Conservation (phyloP, 2,329 filamentous ascomycete species). For the Monilinia fructicola region DNA sequence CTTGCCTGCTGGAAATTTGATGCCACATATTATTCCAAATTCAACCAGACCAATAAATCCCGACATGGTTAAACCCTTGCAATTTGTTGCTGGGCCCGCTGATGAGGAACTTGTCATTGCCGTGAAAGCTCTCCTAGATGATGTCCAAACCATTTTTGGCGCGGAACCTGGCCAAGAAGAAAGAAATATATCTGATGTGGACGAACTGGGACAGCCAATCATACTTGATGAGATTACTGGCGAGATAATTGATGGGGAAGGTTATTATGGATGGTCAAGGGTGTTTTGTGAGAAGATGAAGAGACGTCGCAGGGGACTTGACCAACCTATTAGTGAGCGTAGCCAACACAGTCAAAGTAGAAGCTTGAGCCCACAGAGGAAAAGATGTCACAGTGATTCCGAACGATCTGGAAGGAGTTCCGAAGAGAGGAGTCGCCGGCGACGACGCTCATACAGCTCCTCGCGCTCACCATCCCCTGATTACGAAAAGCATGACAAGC, state of each 20-base stretch:
- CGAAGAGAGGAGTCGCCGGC: conserved; percentile 30
- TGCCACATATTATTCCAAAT: conserved; percentile 75
- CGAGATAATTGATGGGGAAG: conserved; percentile 61
- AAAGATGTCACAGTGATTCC: conserved; percentile 38
- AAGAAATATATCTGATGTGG: conserved; percentile 60
- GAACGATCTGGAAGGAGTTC: conserved; percentile 31
- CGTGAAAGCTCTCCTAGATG: conserved; percentile 68
- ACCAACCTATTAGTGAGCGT: conserved; percentile 26
- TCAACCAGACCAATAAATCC: conserved; percentile 73
- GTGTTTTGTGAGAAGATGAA: conserved; percentile 82
- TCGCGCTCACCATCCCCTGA: conserved; percentile 36
- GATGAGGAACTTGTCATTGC: conserved; percentile 64
- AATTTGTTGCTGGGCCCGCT: conserved; percentile 66
- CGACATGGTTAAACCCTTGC: conserved; percentile 67
- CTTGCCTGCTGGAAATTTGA: conserved; percentile 76
- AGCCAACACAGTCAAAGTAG: conserved; percentile 31
- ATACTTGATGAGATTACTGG: conserved; percentile 65
- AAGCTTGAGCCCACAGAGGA: conserved; percentile 35
- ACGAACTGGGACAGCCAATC: conserved; percentile 70
- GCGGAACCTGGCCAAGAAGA: conserved; percentile 51
- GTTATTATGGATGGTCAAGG: conserved; percentile 86
- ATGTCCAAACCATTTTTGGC: conserved; percentile 68
- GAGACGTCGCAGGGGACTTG: conserved; percentile 44
- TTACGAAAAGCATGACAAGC: conserved; percentile 24
- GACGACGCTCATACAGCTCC: conserved; percentile 36